Conservation (phyloP, 495 filamentous ascomycete species). For the Alectoria sarmentosa region DNA sequence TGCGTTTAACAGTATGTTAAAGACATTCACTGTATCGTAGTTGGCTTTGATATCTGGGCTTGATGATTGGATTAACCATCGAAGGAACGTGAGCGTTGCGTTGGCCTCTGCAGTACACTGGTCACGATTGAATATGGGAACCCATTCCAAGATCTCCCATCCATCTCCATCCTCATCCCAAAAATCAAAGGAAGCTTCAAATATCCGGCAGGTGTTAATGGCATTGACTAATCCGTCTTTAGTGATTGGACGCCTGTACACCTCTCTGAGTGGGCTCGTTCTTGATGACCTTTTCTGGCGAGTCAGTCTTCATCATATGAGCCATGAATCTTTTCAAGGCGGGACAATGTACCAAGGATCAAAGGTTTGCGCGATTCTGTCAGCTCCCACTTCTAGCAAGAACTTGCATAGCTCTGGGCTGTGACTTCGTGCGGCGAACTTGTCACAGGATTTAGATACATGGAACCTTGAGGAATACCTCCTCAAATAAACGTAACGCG, state of each 20-base stretch:
- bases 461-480: not conserved
- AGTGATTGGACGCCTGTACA: not conserved
- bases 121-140: not conserved
- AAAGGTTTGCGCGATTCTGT: not conserved
- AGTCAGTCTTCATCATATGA: not conserved
- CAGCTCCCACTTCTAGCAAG: constrained; percentile 1
- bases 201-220: not conserved
- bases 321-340: not conserved
- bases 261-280: not conserved
- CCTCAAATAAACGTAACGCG: not conserved
- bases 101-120: not conserved
- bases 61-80: not conserved
- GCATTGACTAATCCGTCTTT: not conserved
- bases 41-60: not conserved
- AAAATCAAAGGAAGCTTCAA: not conserved
- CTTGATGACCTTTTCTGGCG: not conserved
- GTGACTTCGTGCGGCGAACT: not conserved
- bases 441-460: not conserved
- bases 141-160: not conserved
- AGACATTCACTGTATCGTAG: not conserved
- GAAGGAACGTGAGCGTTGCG: not conserved
- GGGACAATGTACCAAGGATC: not conserved
- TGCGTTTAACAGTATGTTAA: not conserved
- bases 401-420: not conserved
- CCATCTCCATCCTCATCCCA: not conserved